Evolutionary conservation across 345 rosid genomes (phyloP), one percentile per base, ranked within the genome.

Genomic region (Populus ilicifolia): DNA sequence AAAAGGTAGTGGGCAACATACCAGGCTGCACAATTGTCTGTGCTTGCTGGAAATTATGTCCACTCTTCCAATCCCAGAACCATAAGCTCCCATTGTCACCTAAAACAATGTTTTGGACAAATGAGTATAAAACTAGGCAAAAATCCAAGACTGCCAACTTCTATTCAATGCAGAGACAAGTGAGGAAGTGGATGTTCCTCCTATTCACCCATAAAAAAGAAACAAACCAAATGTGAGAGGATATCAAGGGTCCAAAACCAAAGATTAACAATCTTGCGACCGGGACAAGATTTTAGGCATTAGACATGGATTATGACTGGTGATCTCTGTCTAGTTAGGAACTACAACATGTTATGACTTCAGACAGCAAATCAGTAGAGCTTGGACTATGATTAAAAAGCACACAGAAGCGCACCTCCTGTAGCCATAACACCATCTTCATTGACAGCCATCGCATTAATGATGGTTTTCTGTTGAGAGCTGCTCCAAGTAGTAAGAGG

Each of bases 11-110:
- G 21, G 41, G 65, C 2, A 43, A 71, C 85, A 35, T 81, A 90
- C 97, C 97, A 29, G 99, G 99, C 79, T 96, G 99, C 33, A 94
- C 98, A 64, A 96, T 94, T 38, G 99, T 96, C 80, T 96, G 98
- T 29, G 89, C 44, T 80, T 96, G 98, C 87, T 96, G 98, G 87
- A 96, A 94, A 84, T 90, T 94, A 84, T 96, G 98, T 74, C 98
- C 99, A 44, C 98, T 94, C 85, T 84, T 94, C 99, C 98, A 96
- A 80, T 96, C 99, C 98, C 98, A 96, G 86, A 92, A 96, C 98
- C 99, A 94, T 79, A 96, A 18, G 77, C 99, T 96, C 69, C 99
- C 98, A 61, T 96, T 96, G 83, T 96, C 99, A 80, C 99, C 99
- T 96, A 79, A 48, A 67, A 78, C 50, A 23, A 74, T 30, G 25